Evolutionary conservation across 2,329 filamentous ascomycete genomes (phyloP), one percentile per base, ranked within the genome.

Genomic region (Plenodomus biglobosus): DNA sequence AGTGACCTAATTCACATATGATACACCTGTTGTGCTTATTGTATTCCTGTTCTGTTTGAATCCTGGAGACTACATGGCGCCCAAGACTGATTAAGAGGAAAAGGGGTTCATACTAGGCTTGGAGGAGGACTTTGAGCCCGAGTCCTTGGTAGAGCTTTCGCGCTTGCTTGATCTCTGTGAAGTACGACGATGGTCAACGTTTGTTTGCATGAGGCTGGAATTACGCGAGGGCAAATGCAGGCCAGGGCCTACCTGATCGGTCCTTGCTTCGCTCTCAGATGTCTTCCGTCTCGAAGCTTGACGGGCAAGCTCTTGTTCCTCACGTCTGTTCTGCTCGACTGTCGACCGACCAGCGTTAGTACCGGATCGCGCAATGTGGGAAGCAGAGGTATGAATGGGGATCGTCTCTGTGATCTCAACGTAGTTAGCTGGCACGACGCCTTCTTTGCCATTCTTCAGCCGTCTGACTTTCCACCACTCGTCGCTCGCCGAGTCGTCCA

Each of bases 381-480:
- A 72, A 30, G 80, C 75, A 3, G 80, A 74, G 27, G 75, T 65
- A 16, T 78, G 73, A 20, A 80, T 73, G 8, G 80, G 70, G 19
- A 86, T 72, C 11, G 82, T 81, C 46, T 90, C 90, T 18, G 85
- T 92, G 43, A 96, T 78, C 71, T 99, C 92, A 61, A 99, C 86
- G 66, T 97, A 99, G 73, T 90, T 96, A 77, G 91, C 94, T 13
- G 94, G 94, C 8, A 99, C 92, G 20, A 99, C 94, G 34, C 94
- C 94, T 75, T 96, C 90, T 68, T 91, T 94, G 60, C 90, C 90
- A 68, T 91, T 97, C 76, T 91, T 95, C 55, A 96, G 67, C 30
- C 92, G 84, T 50, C 88, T 84, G 30, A 99, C 90, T 78, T 94
- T 91, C 92, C 94, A 97, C 94, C 94, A 99, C 69, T 99, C 94